Percentiles rank a stretch among this genome's conserved stretches.
Evolutionary conservation across 2,329 filamentous ascomycete species (phyloP).

Genomic region (Apiospora hydei): DNA sequence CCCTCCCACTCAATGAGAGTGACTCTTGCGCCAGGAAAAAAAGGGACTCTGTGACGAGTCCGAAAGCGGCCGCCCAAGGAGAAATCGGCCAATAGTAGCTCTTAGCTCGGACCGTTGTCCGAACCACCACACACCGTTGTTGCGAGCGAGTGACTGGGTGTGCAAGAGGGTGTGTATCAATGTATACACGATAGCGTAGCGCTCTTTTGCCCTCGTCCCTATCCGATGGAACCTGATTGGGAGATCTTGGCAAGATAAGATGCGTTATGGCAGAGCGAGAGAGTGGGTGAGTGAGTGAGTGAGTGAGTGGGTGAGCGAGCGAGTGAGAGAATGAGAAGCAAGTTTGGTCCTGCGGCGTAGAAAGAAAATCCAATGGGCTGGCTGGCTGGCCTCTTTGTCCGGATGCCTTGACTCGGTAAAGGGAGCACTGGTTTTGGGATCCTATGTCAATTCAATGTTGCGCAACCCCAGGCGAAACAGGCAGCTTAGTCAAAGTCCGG

Average conservation of each 20-base stretch:
- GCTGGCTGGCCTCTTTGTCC: slow-evolving; percentile 2
- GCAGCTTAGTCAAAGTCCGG: slow-evolving; percentile 18
- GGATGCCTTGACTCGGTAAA: slow-evolving; percentile 16
- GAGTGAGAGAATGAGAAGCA: neutral
- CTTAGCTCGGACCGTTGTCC: neutral
- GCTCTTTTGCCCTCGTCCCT: slow-evolving; percentile 1
- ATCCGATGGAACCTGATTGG: slow-evolving; percentile 20
- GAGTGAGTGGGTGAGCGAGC: neutral
- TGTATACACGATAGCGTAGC: neutral
- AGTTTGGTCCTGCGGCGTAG: slow-evolving; percentile 11
- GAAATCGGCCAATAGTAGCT: slow-evolving; percentile 17
- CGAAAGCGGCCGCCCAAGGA: slow-evolving; percentile 23
- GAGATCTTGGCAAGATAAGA: neutral
- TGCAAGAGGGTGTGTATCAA: slow-evolving; percentile 19
- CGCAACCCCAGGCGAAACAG: slow-evolving; percentile 12
- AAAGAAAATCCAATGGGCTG: neutral
- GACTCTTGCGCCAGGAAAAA: slow-evolving; percentile 19
- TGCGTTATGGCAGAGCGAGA: neutral
- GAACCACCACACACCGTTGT: slow-evolving; percentile 16
- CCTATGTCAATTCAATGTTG: slow-evolving; percentile 16
- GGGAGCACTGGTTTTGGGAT: neutral
- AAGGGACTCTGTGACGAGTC: slow-evolving; percentile 23
- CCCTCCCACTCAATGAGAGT: slow-evolving; percentile 20
- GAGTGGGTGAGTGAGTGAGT: neutral
- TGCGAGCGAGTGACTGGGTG: slow-evolving; percentile 9